These are phyloP conservation scores for Aspergillus felis DNA, from an alignment of 2,329 filamentous ascomycete species.

Conservation along the genomic window DNA sequence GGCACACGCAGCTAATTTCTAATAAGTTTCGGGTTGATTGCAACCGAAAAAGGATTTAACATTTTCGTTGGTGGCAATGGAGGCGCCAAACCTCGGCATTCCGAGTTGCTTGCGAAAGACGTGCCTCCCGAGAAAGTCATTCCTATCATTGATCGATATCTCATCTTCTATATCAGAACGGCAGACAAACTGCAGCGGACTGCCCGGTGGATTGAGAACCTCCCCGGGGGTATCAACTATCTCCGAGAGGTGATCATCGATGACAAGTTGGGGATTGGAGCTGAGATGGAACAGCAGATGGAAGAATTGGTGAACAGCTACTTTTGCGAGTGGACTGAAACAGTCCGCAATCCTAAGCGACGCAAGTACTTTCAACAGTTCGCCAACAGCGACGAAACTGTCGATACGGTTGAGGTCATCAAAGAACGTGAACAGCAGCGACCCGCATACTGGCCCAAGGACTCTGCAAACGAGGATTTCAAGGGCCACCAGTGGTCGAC, in stretches of 20 bases:
- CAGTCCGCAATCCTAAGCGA: constrained; percentile 64
- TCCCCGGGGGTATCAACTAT: constrained; percentile 80
- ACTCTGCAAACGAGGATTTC: constrained; percentile 68
- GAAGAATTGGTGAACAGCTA: constrained; percentile 74
- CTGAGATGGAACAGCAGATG: constrained; percentile 84
- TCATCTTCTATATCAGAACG: constrained; percentile 91
- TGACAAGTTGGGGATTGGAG: constrained; percentile 81
- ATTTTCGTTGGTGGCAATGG: constrained; percentile 88
- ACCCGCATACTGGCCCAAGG: constrained; percentile 73
- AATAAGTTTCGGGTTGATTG: constrained; percentile 76
- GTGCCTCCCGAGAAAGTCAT: constrained; percentile 78
- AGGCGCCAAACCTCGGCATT: constrained; percentile 77
- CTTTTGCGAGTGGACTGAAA: constrained; percentile 91
- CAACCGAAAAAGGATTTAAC: constrained; percentile 90
- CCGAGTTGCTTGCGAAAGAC: constrained; percentile 80
- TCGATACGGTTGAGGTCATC: constrained; percentile 66
- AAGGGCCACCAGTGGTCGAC: constrained; percentile 61
- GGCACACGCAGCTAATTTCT: constrained; percentile 6
- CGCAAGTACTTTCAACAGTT: constrained; percentile 75
- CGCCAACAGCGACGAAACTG: constrained; percentile 70
- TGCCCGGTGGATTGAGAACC: constrained; percentile 78
- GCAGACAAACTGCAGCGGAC: constrained; percentile 87
- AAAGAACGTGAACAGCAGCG: constrained; percentile 68
- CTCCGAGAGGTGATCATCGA: constrained; percentile 77
- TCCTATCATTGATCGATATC: constrained; percentile 79